Conservation (phyloP, 2,329 filamentous ascomycete species). For the Phaeoacremonium minimum region DNA sequence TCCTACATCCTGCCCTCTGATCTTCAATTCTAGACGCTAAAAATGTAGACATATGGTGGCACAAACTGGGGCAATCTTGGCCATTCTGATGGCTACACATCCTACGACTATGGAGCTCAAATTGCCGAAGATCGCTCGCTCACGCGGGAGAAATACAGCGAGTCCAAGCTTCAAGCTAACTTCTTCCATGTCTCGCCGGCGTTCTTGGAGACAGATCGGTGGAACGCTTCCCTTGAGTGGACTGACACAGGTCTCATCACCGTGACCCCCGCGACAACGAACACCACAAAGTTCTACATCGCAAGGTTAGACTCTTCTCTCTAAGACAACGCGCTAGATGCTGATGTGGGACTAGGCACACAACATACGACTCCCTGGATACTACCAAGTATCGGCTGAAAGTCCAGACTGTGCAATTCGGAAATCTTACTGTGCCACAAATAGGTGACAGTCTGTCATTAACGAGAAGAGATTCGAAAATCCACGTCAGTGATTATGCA, state of each 20-base stretch:
- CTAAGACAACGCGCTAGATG: too few relatives aligned
- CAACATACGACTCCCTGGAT: too few relatives aligned
- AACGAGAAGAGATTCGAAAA: constrained; percentile 61
- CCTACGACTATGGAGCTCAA: constrained; percentile 46
- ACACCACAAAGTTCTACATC: constrained; percentile 58
- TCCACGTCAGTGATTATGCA: constrained; percentile 63
- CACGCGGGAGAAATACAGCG: constrained; percentile 71
- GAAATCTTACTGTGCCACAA: too few relatives aligned
- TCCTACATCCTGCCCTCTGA: background rate
- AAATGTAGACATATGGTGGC: constrained; percentile 61
- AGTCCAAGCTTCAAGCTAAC: constrained; percentile 71
- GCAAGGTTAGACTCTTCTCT: too few relatives aligned
- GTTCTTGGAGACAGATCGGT: constrained; percentile 58
- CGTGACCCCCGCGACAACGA: constrained; percentile 47
- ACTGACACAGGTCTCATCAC: too few relatives aligned
- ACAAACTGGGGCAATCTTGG: constrained; percentile 83
- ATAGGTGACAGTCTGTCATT: constrained; percentile 52
- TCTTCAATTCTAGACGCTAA: background rate
- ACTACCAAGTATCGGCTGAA: too few relatives aligned
- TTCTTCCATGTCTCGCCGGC: constrained; percentile 70
- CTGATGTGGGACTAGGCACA: too few relatives aligned
- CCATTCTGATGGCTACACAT: constrained; percentile 60
- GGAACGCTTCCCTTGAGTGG: too few relatives aligned
- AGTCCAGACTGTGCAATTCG: too few relatives aligned
- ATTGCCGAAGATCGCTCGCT: constrained; percentile 50